phyloP scores from a whole-genome alignment of 202 grass and related monocot species.

The Brachypodium distachyon region DNA sequence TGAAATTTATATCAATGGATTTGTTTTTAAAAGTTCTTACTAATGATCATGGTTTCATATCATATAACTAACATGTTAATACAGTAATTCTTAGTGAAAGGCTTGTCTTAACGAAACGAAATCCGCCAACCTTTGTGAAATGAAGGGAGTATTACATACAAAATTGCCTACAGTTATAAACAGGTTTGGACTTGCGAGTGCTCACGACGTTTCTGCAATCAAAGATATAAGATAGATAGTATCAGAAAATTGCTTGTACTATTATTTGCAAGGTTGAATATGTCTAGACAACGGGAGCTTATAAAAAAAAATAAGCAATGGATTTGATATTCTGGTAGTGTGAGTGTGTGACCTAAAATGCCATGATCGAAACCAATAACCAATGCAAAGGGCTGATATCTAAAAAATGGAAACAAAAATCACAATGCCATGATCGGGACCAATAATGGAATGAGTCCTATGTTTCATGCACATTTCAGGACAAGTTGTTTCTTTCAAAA shows the following conservation, averaged over 20 bases:
- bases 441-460: not conserved
- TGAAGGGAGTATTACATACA: constrained; percentile 36
- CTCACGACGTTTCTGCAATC: constrained; percentile 38
- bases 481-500: not conserved
- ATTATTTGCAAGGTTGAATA: not conserved
- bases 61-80: no score
- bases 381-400: not conserved
- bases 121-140: no score
- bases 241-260: not conserved
- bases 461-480: not conserved
- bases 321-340: not conserved
- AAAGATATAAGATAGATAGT: constrained; percentile 8
- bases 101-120: no score
- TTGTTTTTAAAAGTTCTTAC: no score
- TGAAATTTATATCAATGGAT: no score
- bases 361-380: not conserved
- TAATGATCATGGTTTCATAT: no score
- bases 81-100: no score
- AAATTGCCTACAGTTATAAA: constrained; percentile 31
- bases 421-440: not conserved
- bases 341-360: not conserved
- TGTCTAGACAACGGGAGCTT: not conserved
- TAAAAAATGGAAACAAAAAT: not conserved
- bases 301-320: not conserved
- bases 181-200: not conserved